Conservation (phyloP, 192 early-diverging fungal genomes). For the Linnemannia schmuckeri region DNA sequence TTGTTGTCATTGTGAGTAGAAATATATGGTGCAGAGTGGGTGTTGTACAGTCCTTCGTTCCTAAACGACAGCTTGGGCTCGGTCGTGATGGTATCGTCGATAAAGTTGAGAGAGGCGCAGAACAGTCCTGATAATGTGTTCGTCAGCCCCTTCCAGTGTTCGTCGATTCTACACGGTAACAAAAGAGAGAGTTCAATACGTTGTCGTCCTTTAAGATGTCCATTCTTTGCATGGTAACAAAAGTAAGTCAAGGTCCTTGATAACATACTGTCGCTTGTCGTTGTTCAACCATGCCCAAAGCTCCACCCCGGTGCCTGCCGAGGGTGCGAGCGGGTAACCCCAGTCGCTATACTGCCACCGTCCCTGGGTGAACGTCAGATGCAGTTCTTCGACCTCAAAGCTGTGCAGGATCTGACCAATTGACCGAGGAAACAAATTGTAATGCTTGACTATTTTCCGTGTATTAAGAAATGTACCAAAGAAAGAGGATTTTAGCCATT, state of each 20-base stretch:
- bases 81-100: conserved; percentile 83
- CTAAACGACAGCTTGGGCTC: conserved; percentile 68
- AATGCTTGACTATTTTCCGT: conserved; percentile 68
- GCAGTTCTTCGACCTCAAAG: conserved; percentile 83
- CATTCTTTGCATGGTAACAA: background rate
- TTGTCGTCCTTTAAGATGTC: background rate
- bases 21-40: conserved; percentile 16
- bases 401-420: conserved; percentile 86
- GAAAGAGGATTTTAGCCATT: conserved; percentile 5
- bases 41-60: conserved; percentile 59
- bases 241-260: background rate
- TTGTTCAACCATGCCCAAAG: conserved; percentile 72
- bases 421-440: conserved; percentile 84
- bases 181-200: background rate
- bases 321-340: conserved; percentile 73
- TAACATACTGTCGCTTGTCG: conserved; percentile 58
- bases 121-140: conserved; percentile 95
- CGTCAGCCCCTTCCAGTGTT: conserved; percentile 87
- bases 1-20: conserved; percentile 2
- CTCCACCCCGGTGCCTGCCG: conserved; percentile 84
- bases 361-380: conserved; percentile 93
- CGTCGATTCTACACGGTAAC: conserved; percentile 65
- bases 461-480: conserved; percentile 1
- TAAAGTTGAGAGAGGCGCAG: conserved; percentile 96
- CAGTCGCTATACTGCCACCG: conserved; percentile 85